Base-by-base conservation (phyloP, 257 asterid genomes). In the Echium plantagineum region DNA sequence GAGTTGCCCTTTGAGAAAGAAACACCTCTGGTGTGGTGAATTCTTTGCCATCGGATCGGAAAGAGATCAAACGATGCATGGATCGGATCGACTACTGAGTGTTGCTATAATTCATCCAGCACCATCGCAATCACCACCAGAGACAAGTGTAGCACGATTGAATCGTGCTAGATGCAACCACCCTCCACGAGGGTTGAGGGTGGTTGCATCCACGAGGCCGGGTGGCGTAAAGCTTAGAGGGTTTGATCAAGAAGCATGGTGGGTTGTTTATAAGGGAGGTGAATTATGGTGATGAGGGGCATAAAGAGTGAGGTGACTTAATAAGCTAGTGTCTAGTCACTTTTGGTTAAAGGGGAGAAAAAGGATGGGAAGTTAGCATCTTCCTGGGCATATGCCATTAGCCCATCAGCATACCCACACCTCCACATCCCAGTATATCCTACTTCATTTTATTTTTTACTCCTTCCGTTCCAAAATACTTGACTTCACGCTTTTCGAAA, bases 1-100 rank as follows among this genome's bases (percentile, higher is more conserved):
- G 81, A 83, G 94, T 86, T 86, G 95, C 93, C 95, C 94, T 83
- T 67, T 61, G 32, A 55, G 63, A 71, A 46, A 67, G 35, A 28
- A 60, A 48, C 82, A 70, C 75, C 75, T 62, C 19, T 18, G 65
- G 48, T 64, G 54, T 58, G 65, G 69, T 68, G 66, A 65, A 55
- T 66, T 66, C 55, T 52, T 59, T 35, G 30, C 65, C 67, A 19
- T 9, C 57, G 32, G 72, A 19, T 9, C 57, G 32, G 72, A 69
- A 57, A 13, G 9, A 59, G 60, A 13, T 21, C 15, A 47, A 15
- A 17, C 56, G 21, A 16, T 52, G 19, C 21, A 52, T 52, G 21
- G 10, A 6, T 17, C 19, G 21, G 10, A 6, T 17, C 19, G 21
- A 12, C 21, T 52, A 3, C n/a, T 5, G 20, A 21, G 21, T 57